Conservation (phyloP, 768 basidiomycete species). For the Tubosaeta sp. region DNA sequence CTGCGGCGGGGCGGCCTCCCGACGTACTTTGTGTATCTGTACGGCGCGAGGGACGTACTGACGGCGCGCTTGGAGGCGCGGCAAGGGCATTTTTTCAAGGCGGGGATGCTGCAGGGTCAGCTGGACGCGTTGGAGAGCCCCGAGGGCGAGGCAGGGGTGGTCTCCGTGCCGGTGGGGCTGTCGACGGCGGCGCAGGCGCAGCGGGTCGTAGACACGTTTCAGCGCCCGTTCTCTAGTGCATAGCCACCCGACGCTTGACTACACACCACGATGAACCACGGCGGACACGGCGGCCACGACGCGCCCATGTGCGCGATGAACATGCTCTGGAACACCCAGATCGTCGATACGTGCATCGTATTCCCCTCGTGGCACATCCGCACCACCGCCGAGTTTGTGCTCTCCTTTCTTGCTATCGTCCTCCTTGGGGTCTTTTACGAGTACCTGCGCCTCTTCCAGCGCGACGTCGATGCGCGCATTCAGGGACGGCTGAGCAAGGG, state of each 20-base stretch:
- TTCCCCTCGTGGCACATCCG: conserved; percentile 75
- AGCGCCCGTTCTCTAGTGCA: background rate
- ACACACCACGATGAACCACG: conserved; percentile 36
- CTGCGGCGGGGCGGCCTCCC: conserved; percentile 47
- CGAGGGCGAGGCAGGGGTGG: conserved; percentile 61
- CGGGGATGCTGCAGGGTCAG: conserved; percentile 77
- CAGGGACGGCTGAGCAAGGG: conserved; percentile 44
- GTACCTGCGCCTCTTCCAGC: conserved; percentile 66
- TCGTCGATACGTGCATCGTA: conserved; percentile 78
- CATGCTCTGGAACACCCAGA: conserved; percentile 87
- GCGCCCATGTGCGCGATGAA: conserved; percentile 63
- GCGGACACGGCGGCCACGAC: conserved; percentile 45
- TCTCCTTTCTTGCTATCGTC: conserved; percentile 64
- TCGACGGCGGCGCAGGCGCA: conserved; percentile 55
- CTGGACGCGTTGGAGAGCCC: conserved; percentile 68
- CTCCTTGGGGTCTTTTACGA: conserved; percentile 73
- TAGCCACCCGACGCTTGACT: conserved; percentile 6
- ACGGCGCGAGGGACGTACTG: conserved; percentile 54
- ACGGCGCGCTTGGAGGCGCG: conserved; percentile 61
- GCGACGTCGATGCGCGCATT: conserved; percentile 54
- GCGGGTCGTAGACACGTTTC: conserved; percentile 34
- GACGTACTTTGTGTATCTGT: conserved; percentile 81
- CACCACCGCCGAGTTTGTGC: conserved; percentile 49
- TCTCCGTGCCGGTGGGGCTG: conserved; percentile 51
- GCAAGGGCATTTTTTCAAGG: conserved; percentile 80